These are phyloP conservation scores for Xerocomellus chrysenteron DNA, from an alignment of 768 basidiomycete genomes.

Conservation along the genomic window DNA sequence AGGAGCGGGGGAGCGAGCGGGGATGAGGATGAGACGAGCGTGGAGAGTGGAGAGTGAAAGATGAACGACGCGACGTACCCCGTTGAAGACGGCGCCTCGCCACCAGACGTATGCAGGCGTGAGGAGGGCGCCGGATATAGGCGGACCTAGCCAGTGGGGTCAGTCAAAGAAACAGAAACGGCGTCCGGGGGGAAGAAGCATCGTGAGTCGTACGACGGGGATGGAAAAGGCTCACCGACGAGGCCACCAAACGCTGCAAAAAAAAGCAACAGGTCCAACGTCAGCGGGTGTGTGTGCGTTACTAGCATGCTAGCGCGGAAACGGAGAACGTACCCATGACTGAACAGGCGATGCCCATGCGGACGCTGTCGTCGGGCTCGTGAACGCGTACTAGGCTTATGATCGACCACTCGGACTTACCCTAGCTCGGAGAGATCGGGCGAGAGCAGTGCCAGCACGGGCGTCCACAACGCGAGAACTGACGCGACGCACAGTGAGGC, in stretches of 20 bases:
- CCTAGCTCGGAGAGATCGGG: conserved; percentile 54
- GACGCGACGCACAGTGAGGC: background rate
- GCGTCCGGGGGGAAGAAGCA: too few relatives aligned
- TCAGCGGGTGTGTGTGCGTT: background rate
- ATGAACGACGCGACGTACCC: conserved; percentile 25
- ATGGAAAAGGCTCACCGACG: conserved; percentile 4
- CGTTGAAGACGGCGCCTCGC: conserved; percentile 55
- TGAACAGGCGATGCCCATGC: conserved; percentile 52
- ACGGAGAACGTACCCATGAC: conserved; percentile 38
- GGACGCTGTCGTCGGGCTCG: conserved; percentile 24
- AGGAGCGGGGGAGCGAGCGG: background rate
- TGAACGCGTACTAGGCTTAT: background rate
- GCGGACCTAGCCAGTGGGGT: conserved; percentile 38
- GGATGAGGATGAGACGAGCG: too few relatives aligned
- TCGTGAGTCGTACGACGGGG: background rate
- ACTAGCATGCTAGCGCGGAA: too few relatives aligned
- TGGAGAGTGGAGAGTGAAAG: background rate
- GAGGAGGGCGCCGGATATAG: conserved; percentile 57
- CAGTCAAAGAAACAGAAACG: background rate
- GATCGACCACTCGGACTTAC: conserved; percentile 14
- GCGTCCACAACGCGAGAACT: conserved; percentile 43
- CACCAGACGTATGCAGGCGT: conserved; percentile 55
- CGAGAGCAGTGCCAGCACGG: conserved; percentile 45
- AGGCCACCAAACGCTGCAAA: conserved; percentile 25
- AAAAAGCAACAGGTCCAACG: too few relatives aligned